Base-by-base conservation (phyloP, 2,329 filamentous ascomycete genomes). In the Pseudocercospora cruenta region DNA sequence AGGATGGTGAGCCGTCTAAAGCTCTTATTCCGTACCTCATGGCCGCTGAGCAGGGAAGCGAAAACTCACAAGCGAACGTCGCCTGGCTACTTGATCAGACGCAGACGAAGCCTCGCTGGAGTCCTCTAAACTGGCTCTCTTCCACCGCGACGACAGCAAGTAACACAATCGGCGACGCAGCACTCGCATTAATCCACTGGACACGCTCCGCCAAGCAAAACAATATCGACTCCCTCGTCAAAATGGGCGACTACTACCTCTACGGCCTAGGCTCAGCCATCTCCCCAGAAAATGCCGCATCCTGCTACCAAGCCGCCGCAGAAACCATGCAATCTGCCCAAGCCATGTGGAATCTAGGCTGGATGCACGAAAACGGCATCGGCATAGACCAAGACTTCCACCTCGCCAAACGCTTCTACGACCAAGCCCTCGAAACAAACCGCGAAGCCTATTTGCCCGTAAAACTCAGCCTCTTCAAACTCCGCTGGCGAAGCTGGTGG, bases 311-410 rank as follows among this genome's bases (percentile, higher is more conserved):
- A 61, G 91, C 92, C 3, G 95, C 95, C 1, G 94, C 94, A 0
- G 95, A 99, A 76, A 93, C 91, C 66, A 89, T 94, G 72, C 91
- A 93, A 75, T 96, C 93, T 72, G 95, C 94, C 2, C 96, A 99
- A 80, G 95, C 96, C 14, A 88, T 97, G 64, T 99, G 93, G 87
- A 98, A 99, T 74, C 84, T 99, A 14, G 96, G 95, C 4, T 99
- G 95, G 95, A 98, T 99, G 94, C 93, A 99, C 75, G 95, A 99
- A 80, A 97, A 98, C 75, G 95, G 95, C 7, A 85, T 98, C 58
- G 93, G 94, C 1, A 87, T 98, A 21, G 90, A 91, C 62, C 95
- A 99, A 77, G 95, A 99, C 76, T 99, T 96, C 78, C 95, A 99
- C 76, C 88, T 99, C 64, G 95, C 96, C 1, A 99, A 99, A 80